A percentile compares a stretch with the other conserved stretches of the same genome.
phyloP scores from a whole-genome alignment of 2,329 filamentous ascomycete species.

The Cytospora chrysosperma region DNA sequence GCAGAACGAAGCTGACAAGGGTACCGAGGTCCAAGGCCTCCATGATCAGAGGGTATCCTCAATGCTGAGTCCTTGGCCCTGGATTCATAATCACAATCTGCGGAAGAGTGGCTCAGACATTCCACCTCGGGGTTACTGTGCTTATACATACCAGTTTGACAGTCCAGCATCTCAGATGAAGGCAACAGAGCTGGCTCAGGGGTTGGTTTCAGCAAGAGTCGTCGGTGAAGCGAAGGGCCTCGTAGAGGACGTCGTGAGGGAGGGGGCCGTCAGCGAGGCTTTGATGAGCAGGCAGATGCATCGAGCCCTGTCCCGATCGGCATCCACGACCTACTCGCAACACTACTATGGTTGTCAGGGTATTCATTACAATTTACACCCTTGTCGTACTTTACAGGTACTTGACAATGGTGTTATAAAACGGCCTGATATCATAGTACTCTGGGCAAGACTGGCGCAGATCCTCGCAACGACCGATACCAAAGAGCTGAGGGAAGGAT shows the following conservation, averaged over 20 bases:
- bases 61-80: constrained; percentile 46
- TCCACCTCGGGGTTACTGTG: not conserved
- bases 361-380: too few relatives aligned
- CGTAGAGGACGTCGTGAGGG: constrained; percentile 48
- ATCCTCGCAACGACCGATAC: constrained; percentile 46
- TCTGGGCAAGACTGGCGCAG: constrained; percentile 48
- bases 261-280: constrained; percentile 50
- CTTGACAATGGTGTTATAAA: too few relatives aligned
- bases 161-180: constrained; percentile 52
- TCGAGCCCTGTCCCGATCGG: constrained; percentile 47
- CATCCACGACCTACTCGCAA: constrained; percentile 45
- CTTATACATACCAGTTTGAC: constrained; percentile 39
- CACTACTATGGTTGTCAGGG: too few relatives aligned
- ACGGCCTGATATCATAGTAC: too few relatives aligned
- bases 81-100: constrained; percentile 51
- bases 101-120: not conserved
- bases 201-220: constrained; percentile 45
- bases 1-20: constrained; percentile 35
- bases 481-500: constrained; percentile 46
- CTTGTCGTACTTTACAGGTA: too few relatives aligned
- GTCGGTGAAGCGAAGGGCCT: constrained; percentile 48
- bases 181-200: constrained; percentile 49
- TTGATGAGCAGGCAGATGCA: constrained; percentile 52
- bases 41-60: constrained; percentile 51
- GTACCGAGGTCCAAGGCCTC: constrained; percentile 49